phyloP scores from a whole-genome alignment of 2,329 filamentous ascomycete genomes.

The Aspergillus quadricinctus region DNA sequence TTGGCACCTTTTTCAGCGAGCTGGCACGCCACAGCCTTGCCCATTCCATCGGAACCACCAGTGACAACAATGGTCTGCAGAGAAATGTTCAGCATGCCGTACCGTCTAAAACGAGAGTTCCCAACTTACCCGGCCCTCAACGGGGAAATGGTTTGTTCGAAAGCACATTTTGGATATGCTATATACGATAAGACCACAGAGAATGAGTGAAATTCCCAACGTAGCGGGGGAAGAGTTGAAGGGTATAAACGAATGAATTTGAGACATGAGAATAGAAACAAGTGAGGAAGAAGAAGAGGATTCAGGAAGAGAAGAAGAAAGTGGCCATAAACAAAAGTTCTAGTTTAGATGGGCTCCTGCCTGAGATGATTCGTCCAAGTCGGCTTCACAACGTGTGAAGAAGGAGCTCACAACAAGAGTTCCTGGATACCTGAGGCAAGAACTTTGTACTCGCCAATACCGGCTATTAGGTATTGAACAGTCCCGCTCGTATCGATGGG shows the following conservation, averaged over 20 bases:
- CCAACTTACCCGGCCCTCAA: slow-evolving; percentile 70
- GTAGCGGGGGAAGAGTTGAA: slow-evolving; percentile 22
- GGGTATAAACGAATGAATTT: background rate
- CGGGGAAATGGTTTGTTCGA: slow-evolving; percentile 69
- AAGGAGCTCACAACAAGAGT: background rate
- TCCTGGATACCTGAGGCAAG: background rate
- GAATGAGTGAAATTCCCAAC: slow-evolving; percentile 28
- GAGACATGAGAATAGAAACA: slow-evolving; percentile 19
- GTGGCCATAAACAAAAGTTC: slow-evolving; percentile 5
- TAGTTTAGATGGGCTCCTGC: background rate
- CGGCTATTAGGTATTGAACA: too few species aligned
- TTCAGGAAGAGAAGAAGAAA: slow-evolving; percentile 5
- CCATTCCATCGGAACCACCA: slow-evolving; percentile 90
- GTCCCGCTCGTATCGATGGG: too few species aligned
- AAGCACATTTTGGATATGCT: slow-evolving; percentile 33
- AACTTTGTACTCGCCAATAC: background rate
- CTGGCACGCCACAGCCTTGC: slow-evolving; percentile 66
- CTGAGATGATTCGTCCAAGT: too few species aligned
- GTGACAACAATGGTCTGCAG: slow-evolving; percentile 79
- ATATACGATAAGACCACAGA: slow-evolving; percentile 31
- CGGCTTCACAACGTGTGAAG: background rate
- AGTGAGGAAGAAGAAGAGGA: slow-evolving; percentile 14
- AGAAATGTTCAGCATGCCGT: background rate
- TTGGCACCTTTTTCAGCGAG: slow-evolving; percentile 81
- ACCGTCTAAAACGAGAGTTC: background rate